Evolutionary conservation across 768 basidiomycete genomes (phyloP), one percentile per base, ranked within the genome.

Genomic region (Rhodosporidiobolus odoratus): DNA sequence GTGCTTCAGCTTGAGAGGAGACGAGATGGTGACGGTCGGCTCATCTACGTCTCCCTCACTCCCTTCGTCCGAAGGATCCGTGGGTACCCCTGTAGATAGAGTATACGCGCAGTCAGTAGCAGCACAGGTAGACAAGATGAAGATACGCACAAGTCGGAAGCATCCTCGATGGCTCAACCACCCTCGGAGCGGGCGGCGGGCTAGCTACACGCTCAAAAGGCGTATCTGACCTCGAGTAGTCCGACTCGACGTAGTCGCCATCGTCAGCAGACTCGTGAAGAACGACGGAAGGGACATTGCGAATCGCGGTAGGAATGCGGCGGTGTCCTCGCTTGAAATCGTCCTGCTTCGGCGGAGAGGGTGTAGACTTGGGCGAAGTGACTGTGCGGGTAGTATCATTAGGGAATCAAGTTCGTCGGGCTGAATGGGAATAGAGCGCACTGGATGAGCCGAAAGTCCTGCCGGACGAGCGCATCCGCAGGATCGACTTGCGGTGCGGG

Each of bases 281-380:
- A 35, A 68, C 30, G 43, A 74, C 58, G 9, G 65, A 68, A 0
- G 73, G 73, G 21, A 70, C 47, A 56, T 54, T 65, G 30, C 73
- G 73, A 30, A 70, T 70, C 8, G 68, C 61, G 10, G 73, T 74
- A 1, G 73, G 73, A 35, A 74, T 70, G 7, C 73, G 65, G 3
- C 66, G 62, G 35, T 74, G 73, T 6, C 69, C 68, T 0, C 58
- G 72, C 40, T 40, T 54, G 68, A 62, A 73, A 1, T 16, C 50
- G 34, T 0, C 7, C n/a, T 16, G 12, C 48, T 50, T 25, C 8
- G 19, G 52, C 21, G 52, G 19, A 53, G 52, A 23, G 27, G 48
- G 27, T 21, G 47, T 30, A n/a, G n/a, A 10, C 4, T 5, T 37
- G 2, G 35, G 50, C 25, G 61, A 40, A 1, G 61, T 27, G 9